These are phyloP conservation scores for Diaporthe vexans DNA, from an alignment of 2,329 filamentous ascomycete species.

Conservation along the genomic window DNA sequence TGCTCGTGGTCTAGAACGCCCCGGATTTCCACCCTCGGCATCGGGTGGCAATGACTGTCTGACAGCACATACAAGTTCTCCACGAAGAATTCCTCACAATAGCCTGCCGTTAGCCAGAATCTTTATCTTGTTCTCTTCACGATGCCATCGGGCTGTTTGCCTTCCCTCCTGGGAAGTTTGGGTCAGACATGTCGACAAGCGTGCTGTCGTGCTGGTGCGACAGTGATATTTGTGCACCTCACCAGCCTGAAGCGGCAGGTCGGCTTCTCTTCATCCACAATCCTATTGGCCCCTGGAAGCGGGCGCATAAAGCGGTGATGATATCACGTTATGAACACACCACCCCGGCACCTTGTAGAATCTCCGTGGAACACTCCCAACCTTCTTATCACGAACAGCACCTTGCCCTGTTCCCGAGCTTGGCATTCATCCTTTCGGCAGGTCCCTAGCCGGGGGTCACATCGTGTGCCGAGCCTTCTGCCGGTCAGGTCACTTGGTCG, in stretches of 20 bases:
- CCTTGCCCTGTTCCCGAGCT: neutral
- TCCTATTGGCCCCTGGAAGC: neutral
- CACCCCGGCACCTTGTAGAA: conserved; percentile 27
- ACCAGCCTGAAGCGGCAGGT: conserved; percentile 24
- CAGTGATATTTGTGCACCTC: neutral
- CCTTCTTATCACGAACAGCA: conserved; percentile 28
- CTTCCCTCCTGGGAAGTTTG: conserved; percentile 22
- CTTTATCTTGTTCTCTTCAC: neutral
- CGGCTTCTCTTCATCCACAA: neutral
- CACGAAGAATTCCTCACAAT: too few relatives aligned
- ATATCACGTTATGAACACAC: conserved; percentile 24
- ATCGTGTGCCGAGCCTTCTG: conserved; percentile 29
- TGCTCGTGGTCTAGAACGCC: too few relatives aligned
- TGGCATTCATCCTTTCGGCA: conserved; percentile 30
- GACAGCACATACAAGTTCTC: too few relatives aligned
- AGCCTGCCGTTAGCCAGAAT: neutral
- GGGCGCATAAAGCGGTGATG: neutral
- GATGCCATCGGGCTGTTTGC: neutral
- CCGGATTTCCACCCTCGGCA: too few relatives aligned
- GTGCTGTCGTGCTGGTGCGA: conserved; percentile 18
- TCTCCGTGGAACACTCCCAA: neutral
- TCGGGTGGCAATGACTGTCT: too few relatives aligned
- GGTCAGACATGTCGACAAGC: neutral
- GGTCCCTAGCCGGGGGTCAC: conserved; percentile 24
- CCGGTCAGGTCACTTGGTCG: neutral